Percentiles rank a stretch among this genome's conserved stretches.
phyloP scores from a whole-genome alignment of 2,329 filamentous ascomycete genomes.

The Fonsecaea monophora region DNA sequence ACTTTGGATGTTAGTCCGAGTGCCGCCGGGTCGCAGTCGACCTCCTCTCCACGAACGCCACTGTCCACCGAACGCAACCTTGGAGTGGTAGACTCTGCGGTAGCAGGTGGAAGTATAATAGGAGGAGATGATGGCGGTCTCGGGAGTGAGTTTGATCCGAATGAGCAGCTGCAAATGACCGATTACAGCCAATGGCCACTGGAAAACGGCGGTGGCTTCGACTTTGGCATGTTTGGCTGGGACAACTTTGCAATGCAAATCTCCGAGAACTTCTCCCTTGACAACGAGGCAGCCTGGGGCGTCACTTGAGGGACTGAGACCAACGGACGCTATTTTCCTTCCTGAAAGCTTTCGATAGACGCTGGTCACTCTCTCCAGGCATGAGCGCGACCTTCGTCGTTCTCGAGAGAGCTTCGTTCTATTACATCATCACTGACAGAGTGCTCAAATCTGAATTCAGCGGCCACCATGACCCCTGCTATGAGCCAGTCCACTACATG shows the following conservation, averaged over 20 bases:
- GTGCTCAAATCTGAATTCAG: too few relatives aligned
- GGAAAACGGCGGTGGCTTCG: conserved; percentile 30
- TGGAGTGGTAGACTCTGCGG: not conserved
- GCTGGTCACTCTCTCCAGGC: too few relatives aligned
- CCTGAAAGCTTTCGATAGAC: too few relatives aligned
- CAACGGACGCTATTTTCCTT: too few relatives aligned
- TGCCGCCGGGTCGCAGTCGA: conserved; percentile 17
- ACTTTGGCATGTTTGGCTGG: conserved; percentile 34
- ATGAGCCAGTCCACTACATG: too few relatives aligned
- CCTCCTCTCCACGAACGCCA: conserved; percentile 13
- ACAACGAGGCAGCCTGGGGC: conserved; percentile 15
- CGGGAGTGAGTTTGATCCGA: conserved; percentile 5
- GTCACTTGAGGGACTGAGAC: conserved; percentile 1
- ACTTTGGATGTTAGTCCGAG: conserved; percentile 40
- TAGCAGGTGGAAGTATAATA: not conserved
- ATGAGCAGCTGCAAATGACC: conserved; percentile 9
- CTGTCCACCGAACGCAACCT: not conserved
- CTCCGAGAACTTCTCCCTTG: conserved; percentile 33
- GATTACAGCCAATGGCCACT: conserved; percentile 16
- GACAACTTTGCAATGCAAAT: conserved; percentile 37
- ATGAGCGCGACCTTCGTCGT: too few relatives aligned
- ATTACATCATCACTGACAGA: too few relatives aligned
- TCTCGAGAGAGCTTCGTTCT: too few relatives aligned
- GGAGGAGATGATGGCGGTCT: conserved; percentile 6
- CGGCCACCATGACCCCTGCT: too few relatives aligned